Percentiles rank a stretch among this genome's conserved stretches.
Conservation (phyloP, 805 yeast genomes). For the Yamadazyma philogaea region DNA sequence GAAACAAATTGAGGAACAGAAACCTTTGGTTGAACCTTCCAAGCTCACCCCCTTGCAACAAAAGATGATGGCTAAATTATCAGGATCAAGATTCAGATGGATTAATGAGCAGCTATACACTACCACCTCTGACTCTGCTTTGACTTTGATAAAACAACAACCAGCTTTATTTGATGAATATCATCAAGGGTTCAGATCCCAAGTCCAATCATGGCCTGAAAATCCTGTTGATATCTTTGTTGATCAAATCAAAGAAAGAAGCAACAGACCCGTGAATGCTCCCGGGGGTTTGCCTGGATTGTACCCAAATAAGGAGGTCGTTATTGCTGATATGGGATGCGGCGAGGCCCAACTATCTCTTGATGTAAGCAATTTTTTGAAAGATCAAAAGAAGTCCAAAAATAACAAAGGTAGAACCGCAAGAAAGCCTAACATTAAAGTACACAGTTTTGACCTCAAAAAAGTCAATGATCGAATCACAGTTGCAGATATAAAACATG, state of each 20-base stretch:
- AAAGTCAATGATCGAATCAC: constrained; percentile 87
- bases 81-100: constrained; percentile 97
- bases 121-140: constrained; percentile 71
- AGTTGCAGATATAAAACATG: constrained; percentile 93
- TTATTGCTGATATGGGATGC: constrained; percentile 98
- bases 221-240: constrained; percentile 95
- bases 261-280: constrained; percentile 72
- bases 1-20: constrained; percentile 6
- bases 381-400: constrained; percentile 29
- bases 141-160: constrained; percentile 67
- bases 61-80: constrained; percentile 90
- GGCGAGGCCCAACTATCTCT: constrained; percentile 90
- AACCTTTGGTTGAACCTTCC: constrained; percentile 4
- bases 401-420: constrained; percentile 19
- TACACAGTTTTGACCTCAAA: constrained; percentile 89
- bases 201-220: constrained; percentile 97
- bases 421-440: constrained; percentile 42
- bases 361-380: constrained; percentile 56
- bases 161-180: constrained; percentile 92
- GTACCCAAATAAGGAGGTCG: constrained; percentile 52
- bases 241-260: constrained; percentile 58
- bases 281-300: constrained; percentile 94
- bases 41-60: constrained; percentile 84
- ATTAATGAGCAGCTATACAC: constrained; percentile 97
- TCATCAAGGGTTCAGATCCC: constrained; percentile 92